Evolutionary conservation across 78 protist species (phyloP).

Genomic region (Cavenderia fasciculata): DNA sequence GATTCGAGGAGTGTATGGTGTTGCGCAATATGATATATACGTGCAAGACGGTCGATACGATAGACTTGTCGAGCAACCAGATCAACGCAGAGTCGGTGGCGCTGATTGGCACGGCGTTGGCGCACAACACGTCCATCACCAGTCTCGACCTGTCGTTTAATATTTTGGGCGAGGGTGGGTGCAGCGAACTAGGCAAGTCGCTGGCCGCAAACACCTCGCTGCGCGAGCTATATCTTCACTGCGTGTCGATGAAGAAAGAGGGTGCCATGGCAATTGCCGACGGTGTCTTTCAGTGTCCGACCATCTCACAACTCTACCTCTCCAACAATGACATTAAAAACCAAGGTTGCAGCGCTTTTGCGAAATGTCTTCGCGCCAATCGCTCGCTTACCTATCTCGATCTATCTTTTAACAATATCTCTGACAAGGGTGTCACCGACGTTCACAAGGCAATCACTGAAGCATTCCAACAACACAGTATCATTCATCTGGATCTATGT

Average conservation of each 20-base stretch:
- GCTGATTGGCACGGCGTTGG: slow-evolving; percentile 14
- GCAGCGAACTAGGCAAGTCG: not conserved
- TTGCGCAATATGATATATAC: slow-evolving; percentile 22
- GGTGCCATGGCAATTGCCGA: slow-evolving; percentile 22
- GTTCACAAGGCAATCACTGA: not conserved
- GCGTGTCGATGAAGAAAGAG: slow-evolving; percentile 57
- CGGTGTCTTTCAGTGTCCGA: not conserved
- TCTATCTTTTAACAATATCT: slow-evolving; percentile 43
- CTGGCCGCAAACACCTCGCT: not conserved
- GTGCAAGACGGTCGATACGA: not conserved
- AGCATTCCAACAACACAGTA: not conserved
- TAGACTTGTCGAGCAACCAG: slow-evolving; percentile 38
- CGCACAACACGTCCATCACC: slow-evolving; percentile 8
- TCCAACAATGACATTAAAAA: slow-evolving; percentile 43
- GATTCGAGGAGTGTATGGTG: slow-evolving; percentile 31
- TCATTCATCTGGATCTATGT: slow-evolving; percentile 28
- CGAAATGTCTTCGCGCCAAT: slow-evolving; percentile 7
- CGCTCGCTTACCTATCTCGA: not conserved
- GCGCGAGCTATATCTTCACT: slow-evolving; percentile 11
- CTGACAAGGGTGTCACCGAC: slow-evolving; percentile 31
- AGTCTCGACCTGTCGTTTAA: slow-evolving; percentile 32
- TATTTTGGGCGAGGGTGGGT: slow-evolving; percentile 23
- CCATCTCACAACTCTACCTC: slow-evolving; percentile 1
- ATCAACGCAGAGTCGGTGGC: slow-evolving; percentile 13
- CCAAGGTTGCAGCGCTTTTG: not conserved